Base-by-base conservation (phyloP, 306 rosid species). In the Canavalia ensiformis region DNA sequence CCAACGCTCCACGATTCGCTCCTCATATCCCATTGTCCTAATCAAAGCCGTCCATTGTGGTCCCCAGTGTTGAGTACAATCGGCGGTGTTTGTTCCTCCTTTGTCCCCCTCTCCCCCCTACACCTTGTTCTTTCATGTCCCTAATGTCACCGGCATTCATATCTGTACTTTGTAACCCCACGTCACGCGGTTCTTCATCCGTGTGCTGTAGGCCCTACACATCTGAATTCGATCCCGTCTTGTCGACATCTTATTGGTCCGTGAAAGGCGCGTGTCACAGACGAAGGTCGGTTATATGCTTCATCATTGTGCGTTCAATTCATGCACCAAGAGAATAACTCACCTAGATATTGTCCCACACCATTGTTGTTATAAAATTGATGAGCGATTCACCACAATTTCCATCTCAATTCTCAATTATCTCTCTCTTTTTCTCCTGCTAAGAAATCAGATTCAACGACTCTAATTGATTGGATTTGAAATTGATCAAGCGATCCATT, bases 1-100 rank as follows among this genome's bases (percentile, higher is more conserved):
- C 95, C 84, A 67, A 87, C 87, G 91, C 66, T 68, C 76, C 84
- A 13, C 3, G 76, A 80, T 78, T 78, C 76, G 62, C 65, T 35
- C 72, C 62, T 5, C 29, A 67, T 7, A 68, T 47, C 70, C 66
- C 51, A 34, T 8, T 67, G 67, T n/a, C 50, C 8, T n/a, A 54
- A 88, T 88, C 91, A 4, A 7, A 34, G 10, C 89, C 92, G 87
- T 90, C 80, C 49, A 34, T 37, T 75, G 33, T 57, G 82, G 91
- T 89, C 94, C 84, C 71, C 51, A 44, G 54, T 85, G 68, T 78
- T 86, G 75, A 85, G 44, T 75, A 50, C 62, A 52, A 12, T 70
- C 41, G 83, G 74, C 85, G 71, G 78, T 79, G 33, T 51, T 13
- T 87, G 94, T 86, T 84, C 69, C 78, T 25, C 67, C 37, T 0